Percentiles rank a stretch among this genome's conserved stretches.
phyloP scores from a whole-genome alignment of 2,329 filamentous ascomycete genomes.

The Penicillium sp. region DNA sequence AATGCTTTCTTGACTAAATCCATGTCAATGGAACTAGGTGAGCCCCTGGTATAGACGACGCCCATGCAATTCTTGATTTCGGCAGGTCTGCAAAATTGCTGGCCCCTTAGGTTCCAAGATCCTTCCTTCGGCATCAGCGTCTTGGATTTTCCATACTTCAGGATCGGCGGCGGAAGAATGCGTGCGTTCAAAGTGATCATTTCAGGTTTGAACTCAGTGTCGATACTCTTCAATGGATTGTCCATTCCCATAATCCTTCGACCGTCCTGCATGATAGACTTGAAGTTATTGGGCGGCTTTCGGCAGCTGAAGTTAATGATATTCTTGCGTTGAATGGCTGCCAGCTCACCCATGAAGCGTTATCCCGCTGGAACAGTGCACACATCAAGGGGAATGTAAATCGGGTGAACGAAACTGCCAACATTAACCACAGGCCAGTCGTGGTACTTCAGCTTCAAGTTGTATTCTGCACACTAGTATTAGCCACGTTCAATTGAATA shows the following conservation, averaged over 20 bases:
- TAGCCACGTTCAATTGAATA: neutral
- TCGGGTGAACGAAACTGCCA: conserved; percentile 54
- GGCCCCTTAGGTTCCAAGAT: conserved; percentile 17
- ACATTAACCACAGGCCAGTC: conserved; percentile 63
- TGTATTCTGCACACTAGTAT: conserved; percentile 30
- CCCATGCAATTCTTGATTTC: conserved; percentile 1
- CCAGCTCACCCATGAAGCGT: conserved; percentile 56
- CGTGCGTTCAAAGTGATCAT: conserved; percentile 19
- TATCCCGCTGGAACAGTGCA: conserved; percentile 63
- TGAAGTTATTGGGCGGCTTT: conserved; percentile 61
- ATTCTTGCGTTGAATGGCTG: conserved; percentile 54
- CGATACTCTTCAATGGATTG: neutral
- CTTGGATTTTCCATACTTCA: conserved; percentile 11
- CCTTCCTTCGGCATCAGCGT: conserved; percentile 2
- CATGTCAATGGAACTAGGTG: too few species aligned
- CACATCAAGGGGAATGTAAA: conserved; percentile 64
- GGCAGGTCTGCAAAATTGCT: conserved; percentile 3
- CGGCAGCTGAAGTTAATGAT: conserved; percentile 73
- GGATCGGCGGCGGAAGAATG: conserved; percentile 10
- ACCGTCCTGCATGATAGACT: conserved; percentile 51
- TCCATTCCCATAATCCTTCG: conserved; percentile 13
- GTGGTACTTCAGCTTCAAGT: conserved; percentile 29
- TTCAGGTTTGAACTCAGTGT: neutral
- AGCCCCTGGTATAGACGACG: too few species aligned
- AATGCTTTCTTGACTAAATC: neutral